Evolutionary conservation across 495 filamentous ascomycete genomes (phyloP).

Genomic region (Tuber melanosporum): DNA sequence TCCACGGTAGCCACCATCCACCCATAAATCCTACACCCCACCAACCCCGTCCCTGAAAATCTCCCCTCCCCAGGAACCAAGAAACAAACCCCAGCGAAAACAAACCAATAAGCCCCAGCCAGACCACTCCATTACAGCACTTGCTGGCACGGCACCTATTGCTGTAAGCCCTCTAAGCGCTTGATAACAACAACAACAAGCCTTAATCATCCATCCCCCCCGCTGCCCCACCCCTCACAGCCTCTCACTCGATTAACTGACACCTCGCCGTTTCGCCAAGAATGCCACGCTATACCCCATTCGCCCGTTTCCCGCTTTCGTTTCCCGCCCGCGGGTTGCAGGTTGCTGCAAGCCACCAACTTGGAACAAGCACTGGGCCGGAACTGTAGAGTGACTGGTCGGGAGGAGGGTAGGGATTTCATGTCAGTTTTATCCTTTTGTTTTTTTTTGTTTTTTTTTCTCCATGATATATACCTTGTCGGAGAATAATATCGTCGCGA

Average conservation of each 20-base stretch:
- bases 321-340: conserved; percentile 4
- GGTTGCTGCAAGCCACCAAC: not conserved
- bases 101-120: not conserved
- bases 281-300: not conserved
- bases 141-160: not conserved
- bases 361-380: not conserved
- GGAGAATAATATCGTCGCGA: not conserved
- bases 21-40: not conserved
- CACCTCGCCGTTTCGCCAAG: not conserved
- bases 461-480: not conserved
- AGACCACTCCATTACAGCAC: not conserved
- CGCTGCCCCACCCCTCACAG: not conserved
- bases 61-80: conserved; percentile 4
- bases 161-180: not conserved
- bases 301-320: not conserved
- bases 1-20: not conserved
- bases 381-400: not conserved
- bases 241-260: not conserved
- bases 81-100: not conserved
- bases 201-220: not conserved
- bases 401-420: not conserved
- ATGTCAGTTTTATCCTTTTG: not conserved
- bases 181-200: not conserved
- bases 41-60: conserved; percentile 3
- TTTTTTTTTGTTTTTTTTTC: not conserved